Evolutionary conservation across 2,329 filamentous ascomycete genomes (phyloP), one percentile per base, ranked within the genome.

Genomic region (Pseudogymnoascus sp.): DNA sequence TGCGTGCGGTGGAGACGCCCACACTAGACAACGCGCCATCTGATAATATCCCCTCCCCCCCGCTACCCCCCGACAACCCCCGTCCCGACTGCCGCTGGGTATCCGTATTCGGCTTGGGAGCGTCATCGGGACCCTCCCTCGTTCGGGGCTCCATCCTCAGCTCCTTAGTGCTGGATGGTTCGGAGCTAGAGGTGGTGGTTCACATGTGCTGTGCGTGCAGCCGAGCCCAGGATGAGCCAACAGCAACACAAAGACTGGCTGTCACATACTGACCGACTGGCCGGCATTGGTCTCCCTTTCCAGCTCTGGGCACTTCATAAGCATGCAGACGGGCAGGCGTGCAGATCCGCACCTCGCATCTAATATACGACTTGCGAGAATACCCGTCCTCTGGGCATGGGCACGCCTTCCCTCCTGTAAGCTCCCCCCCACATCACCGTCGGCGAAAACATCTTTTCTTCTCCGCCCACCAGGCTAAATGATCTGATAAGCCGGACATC

Each of bases 31-130:
- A 30, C 28, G 28, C 25, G 49, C 49, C 49, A 55, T 55, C 49
- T 55, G 49, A 55, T 55, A 55, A 55, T 33, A 55, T 33, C n/a
- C 16, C 49, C 28, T 55, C 25, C 45, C n/a, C 45, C n/a, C 45
- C 45, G 16, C 25, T 52, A 2, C 7, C 7, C 45, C 23, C 45
- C 45, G 49, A 55, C 28, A 14, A 55, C 8, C 49, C 25, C 49
- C 25, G n/a, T 55, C 49, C 49, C 49, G 49, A 33, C n/a, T 55
- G 49, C 49, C 49, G 49, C 25, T 55, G 25, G 9, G 14, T 25
- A 55, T 55, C 49, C 49, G n/a, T 55, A 33, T 55, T 55, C n/a
- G 49, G 49, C 49, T 55, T 55, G n/a, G 5, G 5, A 55, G 49
- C 49, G 49, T 55, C 49, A 55, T 55, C 49, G 25, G n/a, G 28